These are phyloP conservation scores for Pseudogymnoascus sp. DNA, from an alignment of 2,329 filamentous ascomycete genomes.

Conservation along the genomic window DNA sequence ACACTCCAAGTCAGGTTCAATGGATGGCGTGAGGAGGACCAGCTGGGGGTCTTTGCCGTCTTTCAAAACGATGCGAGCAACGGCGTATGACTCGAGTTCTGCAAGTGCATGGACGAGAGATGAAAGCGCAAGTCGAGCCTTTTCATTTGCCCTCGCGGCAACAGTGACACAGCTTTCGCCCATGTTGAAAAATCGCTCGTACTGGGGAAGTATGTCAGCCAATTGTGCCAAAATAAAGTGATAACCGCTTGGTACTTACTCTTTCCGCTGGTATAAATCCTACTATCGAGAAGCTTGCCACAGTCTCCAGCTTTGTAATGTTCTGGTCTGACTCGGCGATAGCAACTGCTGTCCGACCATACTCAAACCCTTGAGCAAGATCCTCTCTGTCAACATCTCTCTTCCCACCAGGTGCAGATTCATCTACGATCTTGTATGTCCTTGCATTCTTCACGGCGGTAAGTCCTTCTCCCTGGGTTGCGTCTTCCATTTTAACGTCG, in stretches of 20 bases:
- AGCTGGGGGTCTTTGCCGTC: constrained; percentile 71
- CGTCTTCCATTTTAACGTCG: constrained; percentile 40
- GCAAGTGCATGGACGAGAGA: constrained; percentile 82
- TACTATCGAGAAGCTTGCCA: constrained; percentile 68
- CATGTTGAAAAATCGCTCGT: constrained; percentile 78
- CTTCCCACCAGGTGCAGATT: constrained; percentile 67
- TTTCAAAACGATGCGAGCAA: constrained; percentile 79
- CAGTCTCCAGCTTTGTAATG: constrained; percentile 78
- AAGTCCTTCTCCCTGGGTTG: constrained; percentile 40
- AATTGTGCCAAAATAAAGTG: neutral
- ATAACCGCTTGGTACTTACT: constrained; percentile 37
- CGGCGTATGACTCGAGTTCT: constrained; percentile 76
- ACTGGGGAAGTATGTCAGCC: constrained; percentile 40
- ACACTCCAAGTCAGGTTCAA: constrained; percentile 74
- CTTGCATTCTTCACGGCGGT: constrained; percentile 68
- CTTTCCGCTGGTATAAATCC: constrained; percentile 73
- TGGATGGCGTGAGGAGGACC: constrained; percentile 69
- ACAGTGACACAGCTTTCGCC: constrained; percentile 73
- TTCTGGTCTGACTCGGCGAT: constrained; percentile 82
- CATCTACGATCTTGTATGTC: constrained; percentile 73
- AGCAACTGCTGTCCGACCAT: constrained; percentile 83
- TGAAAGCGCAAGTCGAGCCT: constrained; percentile 75
- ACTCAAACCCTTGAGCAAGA: constrained; percentile 88
- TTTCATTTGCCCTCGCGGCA: constrained; percentile 69
- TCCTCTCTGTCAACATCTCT: constrained; percentile 73